Base-by-base conservation (phyloP, 1,139 yeast species). In the Saccharomycopsis hybrid region DNA sequence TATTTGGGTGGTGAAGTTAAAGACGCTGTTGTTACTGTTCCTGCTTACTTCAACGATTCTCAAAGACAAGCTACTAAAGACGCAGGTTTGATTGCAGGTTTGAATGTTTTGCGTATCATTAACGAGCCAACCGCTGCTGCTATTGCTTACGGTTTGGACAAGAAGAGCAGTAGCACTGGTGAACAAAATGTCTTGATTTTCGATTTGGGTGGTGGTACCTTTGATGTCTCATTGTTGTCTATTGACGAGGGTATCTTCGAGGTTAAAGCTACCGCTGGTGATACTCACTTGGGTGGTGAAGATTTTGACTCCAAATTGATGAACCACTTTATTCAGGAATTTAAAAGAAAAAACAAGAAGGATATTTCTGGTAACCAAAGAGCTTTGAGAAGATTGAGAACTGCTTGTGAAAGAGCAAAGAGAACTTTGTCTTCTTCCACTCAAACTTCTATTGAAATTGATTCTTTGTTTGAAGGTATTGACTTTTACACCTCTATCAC, bases 111-210 rank as follows among this genome's bases (percentile, higher is more conserved):
- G 66, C 84, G 97, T 74, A 89, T 90, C 65, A 95, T 90, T 60
- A 90, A 90, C 69, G 97, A 90, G 76, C 97, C 97, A 57, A 90
- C 97, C 52, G 97, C 97, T 47, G 97, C 97, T 56, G 97, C 97
- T 53, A 88, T 90, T 69, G 97, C 97, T 56, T 90, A 90, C 72
- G 97, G 97, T 60, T 78, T 90, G 62, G 97, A 90, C 72, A 85
- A 86, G 70, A 76, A 85, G 57, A 90, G 85, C 62, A 13, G 35
- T 28, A 90, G 84, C 62, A 27, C 36, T 28, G 88, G 84, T 59
- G 92, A 87, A 71, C 85, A 84, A 67, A 92, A 87, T 73, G 87
- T 88, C 61, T 82, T 88, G 65, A 94, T 88, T 57, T 89, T 86
- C 73, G 97, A 89, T 73, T 78, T 89, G 63, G 97, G 96, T 78